A percentile compares a stretch with the other conserved stretches of the same genome.
Conservation (phyloP, 2,329 filamentous ascomycete species). For the Rhexocercosporidium sp. region DNA sequence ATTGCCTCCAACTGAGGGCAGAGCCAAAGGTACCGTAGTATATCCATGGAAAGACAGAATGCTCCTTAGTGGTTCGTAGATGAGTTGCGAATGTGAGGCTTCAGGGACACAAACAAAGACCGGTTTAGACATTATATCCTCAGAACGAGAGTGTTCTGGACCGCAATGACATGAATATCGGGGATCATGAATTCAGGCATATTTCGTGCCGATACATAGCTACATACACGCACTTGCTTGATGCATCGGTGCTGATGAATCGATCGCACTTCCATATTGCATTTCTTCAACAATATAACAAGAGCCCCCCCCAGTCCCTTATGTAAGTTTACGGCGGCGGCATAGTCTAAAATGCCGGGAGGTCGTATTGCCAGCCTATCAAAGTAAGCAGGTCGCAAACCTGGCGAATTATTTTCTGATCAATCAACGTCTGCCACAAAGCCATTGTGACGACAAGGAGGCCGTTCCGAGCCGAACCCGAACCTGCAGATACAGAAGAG, state of each 20-base stretch:
- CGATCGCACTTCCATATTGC: slow-evolving; percentile 18
- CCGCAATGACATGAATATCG: slow-evolving; percentile 7
- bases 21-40: slow-evolving; percentile 41
- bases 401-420: slow-evolving; percentile 14
- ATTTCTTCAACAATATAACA: slow-evolving; percentile 22
- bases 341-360: slow-evolving; percentile 13
- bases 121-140: slow-evolving; percentile 39
- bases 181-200: slow-evolving; percentile 13
- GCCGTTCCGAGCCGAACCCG: slow-evolving; percentile 12
- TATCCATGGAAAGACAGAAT: slow-evolving; percentile 42
- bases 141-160: slow-evolving; percentile 9
- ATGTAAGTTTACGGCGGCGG: slow-evolving; percentile 28
- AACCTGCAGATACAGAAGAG: slow-evolving; percentile 4
- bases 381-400: slow-evolving; percentile 18
- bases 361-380: slow-evolving; percentile 19
- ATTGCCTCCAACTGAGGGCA: slow-evolving; percentile 45
- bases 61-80: slow-evolving; percentile 45
- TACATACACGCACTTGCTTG: slow-evolving; percentile 13
- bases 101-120: slow-evolving; percentile 48
- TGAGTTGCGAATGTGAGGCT: slow-evolving; percentile 45
- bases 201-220: slow-evolving; percentile 8
- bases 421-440: slow-evolving; percentile 18
- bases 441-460: slow-evolving; percentile 4
- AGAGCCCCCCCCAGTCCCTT: slow-evolving; percentile 16
- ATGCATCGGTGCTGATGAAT: slow-evolving; percentile 25